Conservation (phyloP, 306 rosid genomes). For the Betula pendula region DNA sequence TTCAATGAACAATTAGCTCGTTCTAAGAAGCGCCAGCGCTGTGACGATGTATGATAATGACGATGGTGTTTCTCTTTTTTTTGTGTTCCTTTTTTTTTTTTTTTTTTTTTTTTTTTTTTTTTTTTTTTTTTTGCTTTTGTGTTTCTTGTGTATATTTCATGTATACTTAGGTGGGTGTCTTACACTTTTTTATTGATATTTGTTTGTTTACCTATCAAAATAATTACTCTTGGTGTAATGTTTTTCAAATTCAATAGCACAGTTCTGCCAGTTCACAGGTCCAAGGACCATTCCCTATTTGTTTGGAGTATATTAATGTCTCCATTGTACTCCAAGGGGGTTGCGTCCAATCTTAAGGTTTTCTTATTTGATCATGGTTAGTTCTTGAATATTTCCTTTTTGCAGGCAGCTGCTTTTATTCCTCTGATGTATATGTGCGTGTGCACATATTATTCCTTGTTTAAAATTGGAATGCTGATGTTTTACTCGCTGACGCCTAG, state of each 20-base stretch:
- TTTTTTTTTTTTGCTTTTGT: no score
- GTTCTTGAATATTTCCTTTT: slow-evolving; percentile 12
- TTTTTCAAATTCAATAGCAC: not conserved
- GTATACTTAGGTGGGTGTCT: no score
- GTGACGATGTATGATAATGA: no score
- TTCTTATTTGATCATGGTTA: slow-evolving; percentile 2
- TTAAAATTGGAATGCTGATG: slow-evolving; percentile 87
- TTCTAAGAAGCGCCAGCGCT: no score
- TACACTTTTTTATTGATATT: no score
- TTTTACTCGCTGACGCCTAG: slow-evolving; percentile 89
- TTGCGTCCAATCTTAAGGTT: not conserved
- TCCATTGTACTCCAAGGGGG: not conserved
- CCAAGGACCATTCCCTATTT: not conserved
- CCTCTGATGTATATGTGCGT: slow-evolving; percentile 97
- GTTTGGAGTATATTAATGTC: not conserved
- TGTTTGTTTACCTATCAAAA: no score
- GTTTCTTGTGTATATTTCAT: no score
- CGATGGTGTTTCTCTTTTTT: no score
- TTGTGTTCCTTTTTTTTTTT: no score
- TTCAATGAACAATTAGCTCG: no score
- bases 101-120: no score
- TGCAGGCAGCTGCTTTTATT: slow-evolving; percentile 78
- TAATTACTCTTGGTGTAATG: no score
- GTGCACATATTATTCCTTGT: slow-evolving; percentile 92
- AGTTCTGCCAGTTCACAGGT: not conserved